phyloP scores from a whole-genome alignment of 2,329 filamentous ascomycete species.

The Thielaviopsis euricoi region DNA sequence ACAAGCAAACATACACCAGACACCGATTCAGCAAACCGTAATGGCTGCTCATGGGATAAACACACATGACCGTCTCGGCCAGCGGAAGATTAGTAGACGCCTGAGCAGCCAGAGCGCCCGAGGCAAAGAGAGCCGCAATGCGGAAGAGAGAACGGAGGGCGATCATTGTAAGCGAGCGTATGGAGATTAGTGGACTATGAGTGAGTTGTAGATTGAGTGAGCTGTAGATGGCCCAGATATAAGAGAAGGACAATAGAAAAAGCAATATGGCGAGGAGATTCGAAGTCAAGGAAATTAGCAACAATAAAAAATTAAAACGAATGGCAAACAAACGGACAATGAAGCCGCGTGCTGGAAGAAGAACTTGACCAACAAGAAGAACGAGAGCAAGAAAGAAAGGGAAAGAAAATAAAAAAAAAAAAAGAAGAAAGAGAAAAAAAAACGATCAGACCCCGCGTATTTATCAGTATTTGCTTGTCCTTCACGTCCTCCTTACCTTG shows the following conservation, averaged over 20 bases:
- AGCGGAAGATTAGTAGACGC: conserved; percentile 4
- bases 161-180: not conserved
- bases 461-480: not conserved
- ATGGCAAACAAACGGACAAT: not conserved
- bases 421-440: not conserved
- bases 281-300: not conserved
- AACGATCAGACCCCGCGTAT: not conserved
- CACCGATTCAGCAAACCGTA: conserved; percentile 8
- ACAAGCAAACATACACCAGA: conserved; percentile 8
- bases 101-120: conserved; percentile 1
- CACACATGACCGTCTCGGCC: conserved; percentile 10
- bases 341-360: not conserved
- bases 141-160: not conserved
- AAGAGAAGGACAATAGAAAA: not conserved
- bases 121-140: not conserved
- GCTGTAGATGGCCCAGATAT: not conserved
- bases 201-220: no score
- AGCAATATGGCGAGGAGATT: not conserved
- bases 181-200: no score
- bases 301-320: not conserved
- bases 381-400: not conserved
- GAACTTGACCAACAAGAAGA: not conserved
- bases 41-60: conserved; percentile 10
- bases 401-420: not conserved
- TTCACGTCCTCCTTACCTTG: not conserved